Evolutionary conservation across 495 filamentous ascomycete species (phyloP).

Genomic region (Beverwykella pulmonaria): DNA sequence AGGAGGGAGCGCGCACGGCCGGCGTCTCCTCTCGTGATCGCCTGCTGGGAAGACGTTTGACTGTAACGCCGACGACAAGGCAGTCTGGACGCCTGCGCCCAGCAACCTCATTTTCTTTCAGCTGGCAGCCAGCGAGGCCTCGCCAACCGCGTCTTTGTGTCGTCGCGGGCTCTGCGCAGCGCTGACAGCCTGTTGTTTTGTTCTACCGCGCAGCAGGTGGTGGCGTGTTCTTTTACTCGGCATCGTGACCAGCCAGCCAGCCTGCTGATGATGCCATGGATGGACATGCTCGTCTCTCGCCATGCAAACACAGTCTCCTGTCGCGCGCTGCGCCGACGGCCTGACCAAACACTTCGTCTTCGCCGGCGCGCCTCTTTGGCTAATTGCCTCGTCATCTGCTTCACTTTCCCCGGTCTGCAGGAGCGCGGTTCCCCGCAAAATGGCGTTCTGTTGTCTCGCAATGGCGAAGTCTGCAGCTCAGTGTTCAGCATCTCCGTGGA

Average conservation of each 20-base stretch:
- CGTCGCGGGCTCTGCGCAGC: not conserved
- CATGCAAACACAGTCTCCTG: not conserved
- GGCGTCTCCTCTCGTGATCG: slow-evolving; percentile 18
- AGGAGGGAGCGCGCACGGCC: slow-evolving; percentile 22
- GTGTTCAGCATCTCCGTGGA: slow-evolving; percentile 26
- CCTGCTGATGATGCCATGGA: not conserved
- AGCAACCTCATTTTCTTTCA: not conserved
- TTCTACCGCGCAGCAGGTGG: no score
- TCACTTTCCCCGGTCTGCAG: not conserved
- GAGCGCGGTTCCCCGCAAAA: slow-evolving; percentile 21
- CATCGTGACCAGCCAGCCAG: no score
- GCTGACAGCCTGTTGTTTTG: no score
- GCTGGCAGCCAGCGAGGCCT: not conserved
- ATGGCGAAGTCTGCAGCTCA: slow-evolving; percentile 15
- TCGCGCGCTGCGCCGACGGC: not conserved
- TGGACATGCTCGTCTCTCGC: not conserved
- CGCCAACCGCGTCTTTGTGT: not conserved
- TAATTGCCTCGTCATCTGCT: not conserved
- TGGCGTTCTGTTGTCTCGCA: slow-evolving; percentile 16
- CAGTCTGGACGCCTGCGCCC: not conserved
- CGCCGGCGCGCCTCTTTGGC: not conserved
- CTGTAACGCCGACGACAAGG: not conserved
- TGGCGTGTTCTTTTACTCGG: no score
- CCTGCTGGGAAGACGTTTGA: not conserved
- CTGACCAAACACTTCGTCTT: not conserved